Conservation (phyloP, 2,329 filamentous ascomycete species). For the Ascochyta lentis region DNA sequence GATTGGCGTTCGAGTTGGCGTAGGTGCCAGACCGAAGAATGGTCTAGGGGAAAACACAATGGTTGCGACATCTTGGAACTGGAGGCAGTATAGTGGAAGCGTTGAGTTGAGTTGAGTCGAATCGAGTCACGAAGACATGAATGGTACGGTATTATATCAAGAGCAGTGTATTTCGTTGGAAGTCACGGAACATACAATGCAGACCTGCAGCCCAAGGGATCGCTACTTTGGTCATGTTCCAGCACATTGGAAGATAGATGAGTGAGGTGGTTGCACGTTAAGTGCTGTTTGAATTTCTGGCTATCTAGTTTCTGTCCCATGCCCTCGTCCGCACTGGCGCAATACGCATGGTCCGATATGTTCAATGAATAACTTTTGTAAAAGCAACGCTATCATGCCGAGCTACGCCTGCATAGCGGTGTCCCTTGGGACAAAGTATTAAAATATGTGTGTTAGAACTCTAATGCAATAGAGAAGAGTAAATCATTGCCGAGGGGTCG, state of each 20-base stretch:
- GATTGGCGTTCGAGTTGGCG: too few species aligned
- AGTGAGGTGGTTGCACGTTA: background rate
- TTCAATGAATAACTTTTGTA: constrained; percentile 12
- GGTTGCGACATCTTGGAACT: too few species aligned
- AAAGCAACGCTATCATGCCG: constrained; percentile 14
- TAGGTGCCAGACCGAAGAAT: too few species aligned
- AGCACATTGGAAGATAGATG: background rate
- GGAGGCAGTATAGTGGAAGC: too few species aligned
- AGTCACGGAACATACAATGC: too few species aligned
- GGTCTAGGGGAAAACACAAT: too few species aligned
- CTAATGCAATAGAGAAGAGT: constrained; percentile 3
- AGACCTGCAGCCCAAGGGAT: background rate
- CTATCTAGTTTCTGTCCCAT: constrained; percentile 11
- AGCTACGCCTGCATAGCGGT: constrained; percentile 23
- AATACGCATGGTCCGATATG: constrained; percentile 11
- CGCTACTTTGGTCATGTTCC: background rate
- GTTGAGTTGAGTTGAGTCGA: too few species aligned
- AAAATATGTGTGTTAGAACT: background rate
- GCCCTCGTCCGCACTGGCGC: constrained; percentile 20
- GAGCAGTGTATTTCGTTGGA: too few species aligned
- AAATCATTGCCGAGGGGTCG: constrained; percentile 23
- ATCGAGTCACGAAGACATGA: too few species aligned
- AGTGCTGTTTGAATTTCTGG: constrained; percentile 3
- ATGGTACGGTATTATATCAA: too few species aligned
- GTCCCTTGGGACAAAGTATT: constrained; percentile 6